Evolutionary conservation across 2,329 filamentous ascomycete genomes (phyloP).

Genomic region (Thelonectria discophora): DNA sequence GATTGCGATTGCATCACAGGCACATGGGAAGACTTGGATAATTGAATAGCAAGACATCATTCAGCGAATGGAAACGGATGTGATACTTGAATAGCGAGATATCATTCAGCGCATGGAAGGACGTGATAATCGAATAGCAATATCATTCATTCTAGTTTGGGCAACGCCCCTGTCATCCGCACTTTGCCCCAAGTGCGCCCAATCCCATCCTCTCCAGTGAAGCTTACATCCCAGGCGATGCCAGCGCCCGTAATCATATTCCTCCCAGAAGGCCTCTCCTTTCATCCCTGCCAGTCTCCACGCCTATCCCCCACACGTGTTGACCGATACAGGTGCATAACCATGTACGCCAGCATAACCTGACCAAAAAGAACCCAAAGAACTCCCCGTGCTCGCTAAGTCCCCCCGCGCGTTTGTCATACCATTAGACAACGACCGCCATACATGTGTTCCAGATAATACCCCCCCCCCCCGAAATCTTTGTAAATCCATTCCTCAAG

Average conservation of each 20-base stretch:
- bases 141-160: slow-evolving; percentile 26
- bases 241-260: slow-evolving; percentile 3
- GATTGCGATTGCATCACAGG: neutral
- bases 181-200: neutral
- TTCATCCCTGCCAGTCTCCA: slow-evolving; percentile 8
- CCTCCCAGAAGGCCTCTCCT: neutral
- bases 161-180: slow-evolving; percentile 10
- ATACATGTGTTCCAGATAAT: neutral
- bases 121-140: slow-evolving; percentile 12
- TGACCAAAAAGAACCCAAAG: slow-evolving; percentile 22
- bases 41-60: slow-evolving; percentile 20
- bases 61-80: no score
- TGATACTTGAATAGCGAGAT: no score
- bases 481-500: slow-evolving; percentile 22
- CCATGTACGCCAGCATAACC: slow-evolving; percentile 30
- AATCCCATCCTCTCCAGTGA: neutral
- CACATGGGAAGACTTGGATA: neutral
- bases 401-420: slow-evolving; percentile 25
- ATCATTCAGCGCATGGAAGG: neutral
- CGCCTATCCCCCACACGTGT: slow-evolving; percentile 29
- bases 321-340: slow-evolving; percentile 25
- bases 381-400: slow-evolving; percentile 36
- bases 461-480: slow-evolving; percentile 15
- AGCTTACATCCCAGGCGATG: neutral
- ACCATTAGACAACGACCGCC: slow-evolving; percentile 23